A percentile compares a stretch with the other conserved stretches of the same genome.
Evolutionary conservation across 257 asterid genomes (phyloP).

Genomic region (Solanum tarapatanum): DNA sequence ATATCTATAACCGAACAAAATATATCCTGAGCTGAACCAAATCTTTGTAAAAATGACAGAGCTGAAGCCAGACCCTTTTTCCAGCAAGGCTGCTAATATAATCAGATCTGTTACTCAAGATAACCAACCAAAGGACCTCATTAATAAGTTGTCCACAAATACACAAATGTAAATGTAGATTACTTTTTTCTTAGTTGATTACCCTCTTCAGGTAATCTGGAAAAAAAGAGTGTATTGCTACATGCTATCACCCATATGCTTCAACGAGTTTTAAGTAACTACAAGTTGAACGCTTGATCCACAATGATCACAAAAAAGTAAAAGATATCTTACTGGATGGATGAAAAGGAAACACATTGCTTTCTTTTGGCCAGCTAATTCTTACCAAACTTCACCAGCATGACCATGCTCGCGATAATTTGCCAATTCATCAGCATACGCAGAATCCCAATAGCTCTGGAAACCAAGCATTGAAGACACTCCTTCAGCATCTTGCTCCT

Average conservation of each 20-base stretch:
- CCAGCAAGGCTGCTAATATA: not conserved
- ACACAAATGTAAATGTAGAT: not conserved
- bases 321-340: not conserved
- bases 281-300: not conserved
- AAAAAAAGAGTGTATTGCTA: not conserved
- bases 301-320: not conserved
- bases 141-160: not conserved
- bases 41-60: not conserved
- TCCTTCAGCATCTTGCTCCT: slow-evolving; percentile 73
- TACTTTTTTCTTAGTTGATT: not conserved
- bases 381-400: slow-evolving; percentile 94
- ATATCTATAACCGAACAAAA: not conserved
- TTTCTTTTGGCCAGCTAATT: not conserved
- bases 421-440: slow-evolving; percentile 81
- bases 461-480: slow-evolving; percentile 79
- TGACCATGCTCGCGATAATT: slow-evolving; percentile 94
- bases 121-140: not conserved
- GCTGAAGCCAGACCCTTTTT: not conserved
- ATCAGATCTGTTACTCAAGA: not conserved
- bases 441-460: slow-evolving; percentile 92
- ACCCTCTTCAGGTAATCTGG: not conserved
- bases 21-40: not conserved
- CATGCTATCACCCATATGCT: not conserved
- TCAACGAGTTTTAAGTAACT: not conserved
- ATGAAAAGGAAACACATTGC: not conserved